Conservation (phyloP, 257 asterid species). For the Ehretia macrophylla region DNA sequence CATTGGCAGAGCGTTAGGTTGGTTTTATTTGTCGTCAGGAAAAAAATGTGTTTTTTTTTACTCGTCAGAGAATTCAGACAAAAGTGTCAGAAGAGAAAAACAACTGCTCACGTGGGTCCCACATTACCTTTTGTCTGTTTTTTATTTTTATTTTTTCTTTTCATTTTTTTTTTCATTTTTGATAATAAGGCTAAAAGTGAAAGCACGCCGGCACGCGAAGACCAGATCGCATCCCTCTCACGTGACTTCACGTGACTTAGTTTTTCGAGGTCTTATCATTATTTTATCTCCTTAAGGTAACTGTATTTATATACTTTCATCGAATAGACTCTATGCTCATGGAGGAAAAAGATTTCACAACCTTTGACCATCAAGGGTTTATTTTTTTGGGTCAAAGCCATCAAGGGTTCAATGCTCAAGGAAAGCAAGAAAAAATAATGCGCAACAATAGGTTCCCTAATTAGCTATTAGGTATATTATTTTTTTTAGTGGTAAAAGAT, state of each 20-base stretch:
- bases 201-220: slow-evolving; percentile 18
- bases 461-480: no score
- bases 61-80: background rate
- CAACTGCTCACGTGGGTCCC: slow-evolving; percentile 24
- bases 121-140: slow-evolving; percentile 2
- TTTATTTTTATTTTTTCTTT: background rate
- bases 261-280: slow-evolving; percentile 5
- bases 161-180: no score
- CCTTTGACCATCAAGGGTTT: no score
- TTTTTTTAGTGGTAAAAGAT: no score
- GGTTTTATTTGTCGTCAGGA: slow-evolving; percentile 12
- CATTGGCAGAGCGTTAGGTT: slow-evolving; percentile 12
- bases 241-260: slow-evolving; percentile 17
- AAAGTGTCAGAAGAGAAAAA: background rate
- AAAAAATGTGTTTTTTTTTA: slow-evolving; percentile 1
- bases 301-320: no score
- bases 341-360: no score
- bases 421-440: no score
- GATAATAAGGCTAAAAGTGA: no score
- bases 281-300: background rate
- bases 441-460: no score
- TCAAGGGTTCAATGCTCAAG: no score
- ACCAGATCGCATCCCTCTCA: slow-evolving; percentile 13
- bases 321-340: background rate
- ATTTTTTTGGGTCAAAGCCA: no score